phyloP scores from a whole-genome alignment of 2,329 filamentous ascomycete genomes.

The Aspergillus floridensis region DNA sequence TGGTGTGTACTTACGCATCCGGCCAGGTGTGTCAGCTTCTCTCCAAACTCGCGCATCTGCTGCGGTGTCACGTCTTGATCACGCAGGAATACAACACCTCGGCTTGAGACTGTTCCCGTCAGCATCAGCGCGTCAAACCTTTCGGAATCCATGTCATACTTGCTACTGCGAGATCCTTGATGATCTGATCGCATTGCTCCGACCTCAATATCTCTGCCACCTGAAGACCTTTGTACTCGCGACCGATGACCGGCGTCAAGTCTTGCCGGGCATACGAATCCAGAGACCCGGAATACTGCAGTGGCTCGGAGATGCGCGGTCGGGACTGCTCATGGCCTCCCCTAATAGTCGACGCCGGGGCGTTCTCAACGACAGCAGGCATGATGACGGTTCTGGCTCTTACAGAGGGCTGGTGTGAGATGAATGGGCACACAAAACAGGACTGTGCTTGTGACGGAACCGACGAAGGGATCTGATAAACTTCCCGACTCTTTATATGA shows the following conservation, averaged over 20 bases:
- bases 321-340: slow-evolving; percentile 25
- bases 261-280: slow-evolving; percentile 42
- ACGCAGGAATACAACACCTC: slow-evolving; percentile 70
- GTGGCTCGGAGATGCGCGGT: slow-evolving; percentile 28
- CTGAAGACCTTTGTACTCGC: slow-evolving; percentile 40
- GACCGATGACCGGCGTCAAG: slow-evolving; percentile 41
- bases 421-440: neutral
- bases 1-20: slow-evolving; percentile 36
- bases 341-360: slow-evolving; percentile 12
- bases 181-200: slow-evolving; percentile 59
- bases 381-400: slow-evolving; percentile 5
- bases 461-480: neutral
- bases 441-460: neutral
- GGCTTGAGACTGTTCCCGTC: slow-evolving; percentile 55
- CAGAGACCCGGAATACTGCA: slow-evolving; percentile 39
- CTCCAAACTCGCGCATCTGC: slow-evolving; percentile 58
- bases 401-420: neutral
- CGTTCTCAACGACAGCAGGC: slow-evolving; percentile 15
- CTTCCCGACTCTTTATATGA: neutral
- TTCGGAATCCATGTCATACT: slow-evolving; percentile 42
- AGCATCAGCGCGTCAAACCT: neutral
- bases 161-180: slow-evolving; percentile 65
- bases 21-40: slow-evolving; percentile 45
- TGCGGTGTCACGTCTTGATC: slow-evolving; percentile 59
- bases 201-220: slow-evolving; percentile 55